phyloP scores from a whole-genome alignment of 2,329 filamentous ascomycete species.

The Xylariaceae sp. region DNA sequence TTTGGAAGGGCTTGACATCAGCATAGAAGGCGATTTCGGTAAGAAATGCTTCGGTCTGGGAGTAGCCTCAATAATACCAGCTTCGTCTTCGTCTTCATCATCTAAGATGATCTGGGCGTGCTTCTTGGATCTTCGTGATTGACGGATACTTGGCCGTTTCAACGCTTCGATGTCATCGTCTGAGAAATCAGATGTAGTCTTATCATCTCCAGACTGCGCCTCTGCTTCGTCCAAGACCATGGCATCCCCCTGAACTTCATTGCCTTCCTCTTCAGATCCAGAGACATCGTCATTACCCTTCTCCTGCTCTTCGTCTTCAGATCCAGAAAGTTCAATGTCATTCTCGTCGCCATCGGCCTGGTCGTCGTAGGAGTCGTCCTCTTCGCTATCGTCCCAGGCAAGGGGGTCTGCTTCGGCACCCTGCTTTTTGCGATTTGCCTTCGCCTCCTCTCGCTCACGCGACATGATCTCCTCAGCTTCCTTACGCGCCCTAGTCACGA shows the following conservation, averaged over 20 bases:
- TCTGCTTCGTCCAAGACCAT: slow-evolving; percentile 35
- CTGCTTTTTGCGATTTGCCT: slow-evolving; percentile 50
- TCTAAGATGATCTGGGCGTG: slow-evolving; percentile 54
- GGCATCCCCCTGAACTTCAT: neutral
- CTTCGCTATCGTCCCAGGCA: slow-evolving; percentile 53
- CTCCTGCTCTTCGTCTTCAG: slow-evolving; percentile 37
- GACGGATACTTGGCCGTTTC: slow-evolving; percentile 36
- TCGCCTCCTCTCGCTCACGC: slow-evolving; percentile 68
- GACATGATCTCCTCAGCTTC: slow-evolving; percentile 76
- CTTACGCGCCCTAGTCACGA: slow-evolving; percentile 75
- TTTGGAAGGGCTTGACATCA: slow-evolving; percentile 45
- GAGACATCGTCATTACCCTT: slow-evolving; percentile 36
- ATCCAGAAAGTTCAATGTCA: slow-evolving; percentile 35
- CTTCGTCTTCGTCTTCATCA: slow-evolving; percentile 50
- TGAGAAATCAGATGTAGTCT: slow-evolving; percentile 30
- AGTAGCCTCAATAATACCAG: slow-evolving; percentile 41
- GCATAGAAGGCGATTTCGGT: slow-evolving; percentile 39
- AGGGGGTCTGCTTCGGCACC: slow-evolving; percentile 45
- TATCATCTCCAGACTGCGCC: slow-evolving; percentile 33
- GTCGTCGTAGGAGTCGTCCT: slow-evolving; percentile 32
- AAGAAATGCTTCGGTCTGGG: slow-evolving; percentile 42
- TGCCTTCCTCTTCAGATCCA: slow-evolving; percentile 24
- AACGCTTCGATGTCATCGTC: slow-evolving; percentile 37
- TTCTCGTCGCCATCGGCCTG: slow-evolving; percentile 34
- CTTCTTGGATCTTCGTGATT: slow-evolving; percentile 46